Base-by-base conservation (phyloP, 441 rosid genomes). In the Macaranga tanarius region DNA sequence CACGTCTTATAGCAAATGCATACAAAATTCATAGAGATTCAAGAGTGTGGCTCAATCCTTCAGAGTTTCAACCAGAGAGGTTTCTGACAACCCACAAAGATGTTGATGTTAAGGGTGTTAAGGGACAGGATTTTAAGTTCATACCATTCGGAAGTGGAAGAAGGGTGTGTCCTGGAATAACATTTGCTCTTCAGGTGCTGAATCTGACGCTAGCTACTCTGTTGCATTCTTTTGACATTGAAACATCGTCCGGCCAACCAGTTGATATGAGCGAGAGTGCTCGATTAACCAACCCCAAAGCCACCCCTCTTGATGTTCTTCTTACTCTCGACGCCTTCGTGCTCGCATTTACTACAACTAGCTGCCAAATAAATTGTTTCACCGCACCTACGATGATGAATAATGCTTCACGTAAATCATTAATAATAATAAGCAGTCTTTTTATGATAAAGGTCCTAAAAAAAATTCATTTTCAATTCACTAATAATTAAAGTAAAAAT, bases 11-110 rank as follows among this genome's bases (percentile, higher is more conserved):
- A 0, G 73, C 82, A 3, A 89, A 86, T 31, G 66, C 79, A 5
- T 85, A 81, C 79, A 84, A 81, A 62, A 80, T 86, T 48, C 88
- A 84, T 11, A 58, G 80, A 23, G 94, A 87, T 52, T 74, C 84
- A 5, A 20, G 50, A 0, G 61, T 84, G 1, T 87, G 89, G 89
- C 63, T 67, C 16, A 71, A 82, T 34, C 84, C 88, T 2, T 5
- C 13, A 0, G 76, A 71, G 66, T 89, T 86, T 19, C 28, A 51
- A n/a, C 91, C 87, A 0, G 82, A 82, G 57, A 73, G 89, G 52
- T 85, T 87, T 74, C 72, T 83, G 17, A 70, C 64, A 2, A 71
- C 61, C 26, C 84, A 79, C 5, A 56, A 62, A 2, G 73, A 81
- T 42, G 11, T 70, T 22, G 86, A 80, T 44, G 65, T 79, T 6